Percentiles rank a stretch among this genome's conserved stretches.
These are phyloP conservation scores for Leccinum subrobustum DNA, from an alignment of 1,284 basidiomycete species.

Conservation along the genomic window DNA sequence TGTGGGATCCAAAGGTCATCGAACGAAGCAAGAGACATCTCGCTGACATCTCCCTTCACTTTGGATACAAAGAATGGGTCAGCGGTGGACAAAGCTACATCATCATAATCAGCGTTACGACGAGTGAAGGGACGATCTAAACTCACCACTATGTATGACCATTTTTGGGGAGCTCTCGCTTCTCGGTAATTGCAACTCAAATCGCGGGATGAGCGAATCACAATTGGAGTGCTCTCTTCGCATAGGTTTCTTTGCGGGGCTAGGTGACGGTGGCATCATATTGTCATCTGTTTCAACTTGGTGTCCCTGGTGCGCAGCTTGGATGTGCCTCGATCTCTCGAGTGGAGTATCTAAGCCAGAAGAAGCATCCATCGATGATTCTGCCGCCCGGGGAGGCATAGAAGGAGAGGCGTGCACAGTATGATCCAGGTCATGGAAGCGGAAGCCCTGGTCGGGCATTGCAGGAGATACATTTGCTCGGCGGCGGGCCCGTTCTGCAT, in stretches of 20 bases:
- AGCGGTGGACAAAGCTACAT: constrained; percentile 11
- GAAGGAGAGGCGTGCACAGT: constrained; percentile 17
- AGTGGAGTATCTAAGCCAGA: constrained; percentile 40
- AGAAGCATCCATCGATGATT: constrained; percentile 22
- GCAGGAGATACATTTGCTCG: constrained; percentile 29
- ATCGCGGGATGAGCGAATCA: constrained; percentile 44
- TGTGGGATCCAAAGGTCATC: constrained; percentile 34
- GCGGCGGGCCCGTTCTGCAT: constrained; percentile 47
- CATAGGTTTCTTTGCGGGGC: constrained; percentile 44
- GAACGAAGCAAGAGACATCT: constrained; percentile 39
- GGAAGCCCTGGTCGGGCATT: constrained; percentile 19
- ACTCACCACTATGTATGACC: constrained; percentile 15
- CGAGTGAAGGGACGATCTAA: not conserved
- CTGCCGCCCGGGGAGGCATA: constrained; percentile 19
- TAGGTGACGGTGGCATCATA: constrained; percentile 62
- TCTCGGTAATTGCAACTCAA: constrained; percentile 28
- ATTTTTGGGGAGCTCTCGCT: constrained; percentile 26
- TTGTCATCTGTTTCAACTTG: constrained; percentile 45
- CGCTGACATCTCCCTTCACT: constrained; percentile 34
- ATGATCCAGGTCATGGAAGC: constrained; percentile 15
- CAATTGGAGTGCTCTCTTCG: constrained; percentile 17
- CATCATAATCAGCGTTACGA: not conserved
- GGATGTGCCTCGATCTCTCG: constrained; percentile 48
- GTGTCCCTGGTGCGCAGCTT: constrained; percentile 39
- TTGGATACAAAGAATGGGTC: constrained; percentile 28